Percentiles rank a stretch among this genome's conserved stretches.
Conservation (phyloP, 2,329 filamentous ascomycete species). For the Calycina marina region DNA sequence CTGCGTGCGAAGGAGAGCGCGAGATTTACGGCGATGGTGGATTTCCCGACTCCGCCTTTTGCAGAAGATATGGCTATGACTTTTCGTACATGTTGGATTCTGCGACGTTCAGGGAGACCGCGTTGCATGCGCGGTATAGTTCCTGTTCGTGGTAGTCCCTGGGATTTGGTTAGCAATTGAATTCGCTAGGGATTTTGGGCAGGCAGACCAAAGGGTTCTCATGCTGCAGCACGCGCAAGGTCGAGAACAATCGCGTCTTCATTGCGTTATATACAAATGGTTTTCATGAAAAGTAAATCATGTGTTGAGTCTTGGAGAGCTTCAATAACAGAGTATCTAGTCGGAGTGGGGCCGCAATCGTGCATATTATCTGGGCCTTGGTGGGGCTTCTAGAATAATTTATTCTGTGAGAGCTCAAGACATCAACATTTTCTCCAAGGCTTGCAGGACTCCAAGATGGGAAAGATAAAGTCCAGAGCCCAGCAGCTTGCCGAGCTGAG, state of each 20-base stretch:
- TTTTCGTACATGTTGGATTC: conserved; percentile 73
- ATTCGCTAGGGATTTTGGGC: not conserved
- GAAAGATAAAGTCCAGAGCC: conserved; percentile 32
- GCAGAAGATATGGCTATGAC: conserved; percentile 95
- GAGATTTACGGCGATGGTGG: conserved; percentile 78
- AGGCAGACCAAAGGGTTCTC: conserved; percentile 69
- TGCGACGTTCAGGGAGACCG: conserved; percentile 65
- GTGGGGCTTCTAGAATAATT: conserved; percentile 8
- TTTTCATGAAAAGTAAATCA: too few species aligned
- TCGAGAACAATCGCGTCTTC: conserved; percentile 37
- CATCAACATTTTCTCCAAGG: not conserved
- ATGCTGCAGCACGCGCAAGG: conserved; percentile 43
- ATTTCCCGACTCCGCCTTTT: conserved; percentile 97
- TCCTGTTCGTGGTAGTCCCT: conserved; percentile 77
- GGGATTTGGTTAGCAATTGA: conserved; percentile 2
- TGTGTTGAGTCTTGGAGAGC: too few species aligned
- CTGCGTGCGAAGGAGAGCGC: conserved; percentile 73
- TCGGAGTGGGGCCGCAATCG: too few species aligned
- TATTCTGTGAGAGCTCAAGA: conserved; percentile 3
- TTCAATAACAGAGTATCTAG: too few species aligned
- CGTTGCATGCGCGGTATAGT: conserved; percentile 62
- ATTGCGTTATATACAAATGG: too few species aligned
- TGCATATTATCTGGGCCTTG: too few species aligned
- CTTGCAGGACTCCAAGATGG: conserved; percentile 28
- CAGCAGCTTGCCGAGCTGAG: conserved; percentile 48